Conservation (phyloP, 345 rosid species). For the Dovyalis caffra region DNA sequence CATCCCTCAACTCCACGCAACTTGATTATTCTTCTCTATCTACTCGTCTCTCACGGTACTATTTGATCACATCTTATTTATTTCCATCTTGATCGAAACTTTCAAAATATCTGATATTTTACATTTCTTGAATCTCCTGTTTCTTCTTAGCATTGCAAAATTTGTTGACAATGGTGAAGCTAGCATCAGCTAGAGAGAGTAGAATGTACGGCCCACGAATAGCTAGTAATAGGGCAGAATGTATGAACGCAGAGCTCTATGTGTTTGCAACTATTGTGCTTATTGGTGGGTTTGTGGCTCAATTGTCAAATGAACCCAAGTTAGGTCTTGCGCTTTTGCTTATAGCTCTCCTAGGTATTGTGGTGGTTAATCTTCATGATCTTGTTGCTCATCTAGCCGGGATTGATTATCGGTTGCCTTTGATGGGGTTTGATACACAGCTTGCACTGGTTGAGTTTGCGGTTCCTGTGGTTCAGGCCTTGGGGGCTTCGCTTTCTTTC, state of each 20-base stretch:
- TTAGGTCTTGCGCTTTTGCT: constrained; percentile 67
- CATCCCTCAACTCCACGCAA: constrained; percentile 9
- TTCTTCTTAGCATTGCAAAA: neutral
- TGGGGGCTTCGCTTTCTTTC: constrained; percentile 62
- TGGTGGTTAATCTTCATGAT: constrained; percentile 62
- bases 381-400: constrained; percentile 78
- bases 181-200: constrained; percentile 73
- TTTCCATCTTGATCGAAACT: neutral
- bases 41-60: constrained; percentile 7
- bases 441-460: constrained; percentile 73
- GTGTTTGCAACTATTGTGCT: constrained; percentile 61
- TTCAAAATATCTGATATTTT: neutral
- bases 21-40: constrained; percentile 7
- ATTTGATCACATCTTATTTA: too few relatives aligned
- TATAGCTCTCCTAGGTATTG: constrained; percentile 47
- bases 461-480: constrained; percentile 58
- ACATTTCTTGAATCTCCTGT: neutral
- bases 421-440: constrained; percentile 67
- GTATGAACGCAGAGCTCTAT: constrained; percentile 70
- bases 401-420: constrained; percentile 53
- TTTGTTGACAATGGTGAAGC: constrained; percentile 64
- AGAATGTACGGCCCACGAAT: constrained; percentile 65
- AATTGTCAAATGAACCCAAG: constrained; percentile 61
- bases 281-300: constrained; percentile 53
- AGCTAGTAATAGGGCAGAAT: constrained; percentile 60